Evolutionary conservation across 495 filamentous ascomycete genomes (phyloP), one percentile per base, ranked within the genome.

Genomic region (Cercophora scortea): DNA sequence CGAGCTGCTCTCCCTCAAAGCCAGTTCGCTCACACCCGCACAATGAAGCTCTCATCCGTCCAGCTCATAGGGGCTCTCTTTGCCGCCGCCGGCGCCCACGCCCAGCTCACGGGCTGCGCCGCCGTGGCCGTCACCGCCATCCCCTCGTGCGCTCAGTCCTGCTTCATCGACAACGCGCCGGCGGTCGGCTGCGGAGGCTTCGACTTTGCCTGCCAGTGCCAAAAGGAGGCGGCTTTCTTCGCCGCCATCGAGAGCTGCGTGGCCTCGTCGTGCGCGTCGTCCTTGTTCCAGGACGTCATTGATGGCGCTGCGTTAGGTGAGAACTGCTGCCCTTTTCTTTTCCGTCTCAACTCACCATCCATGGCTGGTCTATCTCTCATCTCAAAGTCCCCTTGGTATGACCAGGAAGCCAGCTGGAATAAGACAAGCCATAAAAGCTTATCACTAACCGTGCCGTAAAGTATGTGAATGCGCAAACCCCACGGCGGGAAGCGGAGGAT

Each of bases 151-250:
- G 66, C 66, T 1, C 62, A 66, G 43, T 18, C 53, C 12, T 69
- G 66, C 57, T 66, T 65, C 51, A 11, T 63, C 43, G 43, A 64
- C 32, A 50, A 51, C 25, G 62, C 60, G 8, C 55, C 59, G 0
- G 45, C 47, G 1, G 42, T 65, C 42, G 62, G 64, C 17, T 67
- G 66, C 46, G 60, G 34, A 19, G 60, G 58, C 19, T 32, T 58
- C 41, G 64, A 69, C 49, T 64, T 65, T 52, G 50, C 46, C 18
- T 67, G 66, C 51, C 66, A 65, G 47, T 69, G 66, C 49, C 12
- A 46, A 33, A 56, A 64, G 19, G 52, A 67, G 41, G 60, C 58
- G 1, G 52, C 55, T 8, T 43, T 69, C 8, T 63, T 55, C 40
- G 58, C 55, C 2, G 62, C 59, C 19, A 51, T 66, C 13, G 62